Evolutionary conservation across 805 yeast genomes (phyloP), one percentile per base, ranked within the genome.

Genomic region (Schizosaccharomyces lindneri): DNA sequence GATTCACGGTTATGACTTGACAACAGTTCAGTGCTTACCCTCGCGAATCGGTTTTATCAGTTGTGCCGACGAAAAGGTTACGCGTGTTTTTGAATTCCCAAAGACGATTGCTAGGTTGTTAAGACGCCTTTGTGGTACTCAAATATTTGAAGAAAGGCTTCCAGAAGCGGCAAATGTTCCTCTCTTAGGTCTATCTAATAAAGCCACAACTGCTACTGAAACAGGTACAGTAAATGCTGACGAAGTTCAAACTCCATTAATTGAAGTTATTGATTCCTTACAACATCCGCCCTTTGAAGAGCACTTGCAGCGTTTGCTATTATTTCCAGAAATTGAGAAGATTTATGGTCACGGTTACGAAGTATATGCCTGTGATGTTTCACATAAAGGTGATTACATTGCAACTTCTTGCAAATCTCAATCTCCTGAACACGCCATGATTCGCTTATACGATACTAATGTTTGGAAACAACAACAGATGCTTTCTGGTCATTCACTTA

Each of bases 341-440:
- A 72, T 93, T 55, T 93, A 93, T 68, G 99, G 99, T 0, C 99
- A 93, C 70, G 99, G 99, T 7, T 94, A 87, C 71, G 99, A 94
- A 70, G 81, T 89, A 48, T 81, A 87, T 0, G 78, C 90, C 57
- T 77, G 88, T 48, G 95, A 85, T 61, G 78, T 82, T 1, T 80
- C 87, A 7, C 81, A 83, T 4, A 81, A 79, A 66, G 78, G 80
- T 15, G 69, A 73, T 46, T 70, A 84, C 31, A 76, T 93, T 55
- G 96, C 96, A 1, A 81, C 95, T 7, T 85, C 97, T n/a, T 90
- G 97, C 74, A 79, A 83, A 64, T 88, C 97, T 3, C 90, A 90
- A 70, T 79, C 81, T 6, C 79, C 80, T 19, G 81, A 81, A 64
- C 97, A 93, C 72, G 95, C 97, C 0, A 93, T 83, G 15, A 78